Evolutionary conservation across 176 grass and related monocot species (phyloP).

Genomic region (Panicum miliaceum): DNA sequence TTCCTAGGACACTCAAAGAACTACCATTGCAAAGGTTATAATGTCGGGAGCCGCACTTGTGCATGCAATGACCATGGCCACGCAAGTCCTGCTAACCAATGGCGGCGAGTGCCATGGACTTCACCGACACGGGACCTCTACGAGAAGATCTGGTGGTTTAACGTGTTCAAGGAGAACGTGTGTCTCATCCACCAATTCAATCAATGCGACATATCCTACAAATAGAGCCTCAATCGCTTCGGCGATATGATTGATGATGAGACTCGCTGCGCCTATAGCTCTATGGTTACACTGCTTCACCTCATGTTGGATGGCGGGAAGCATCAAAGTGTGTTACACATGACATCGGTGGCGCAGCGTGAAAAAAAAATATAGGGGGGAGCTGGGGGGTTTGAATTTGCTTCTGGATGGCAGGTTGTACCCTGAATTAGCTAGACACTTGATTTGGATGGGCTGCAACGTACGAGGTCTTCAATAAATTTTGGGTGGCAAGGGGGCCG

Average conservation of each 20-base stretch:
- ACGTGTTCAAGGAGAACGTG: constrained; percentile 58
- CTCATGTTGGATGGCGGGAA: too few relatives aligned
- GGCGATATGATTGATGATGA: constrained; percentile 58
- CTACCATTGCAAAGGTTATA: neutral
- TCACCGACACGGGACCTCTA: constrained; percentile 30
- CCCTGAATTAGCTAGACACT: too few relatives aligned
- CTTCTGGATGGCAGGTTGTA: too few relatives aligned
- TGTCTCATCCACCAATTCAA: constrained; percentile 48
- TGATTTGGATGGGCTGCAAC: too few relatives aligned
- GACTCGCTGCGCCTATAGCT: neutral
- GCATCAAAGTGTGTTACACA: too few relatives aligned
- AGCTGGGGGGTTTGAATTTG: too few relatives aligned
- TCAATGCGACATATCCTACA: constrained; percentile 42
- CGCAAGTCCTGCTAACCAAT: neutral
- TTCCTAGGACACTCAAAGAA: neutral
- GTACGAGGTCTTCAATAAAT: too few relatives aligned
- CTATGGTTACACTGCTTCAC: too few relatives aligned
- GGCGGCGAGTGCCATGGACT: neutral
- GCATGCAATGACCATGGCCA: neutral
- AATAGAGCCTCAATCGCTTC: constrained; percentile 54
- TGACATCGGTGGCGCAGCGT: too few relatives aligned
- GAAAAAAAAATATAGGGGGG: too few relatives aligned
- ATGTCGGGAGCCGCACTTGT: neutral
- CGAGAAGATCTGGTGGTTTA: constrained; percentile 51
- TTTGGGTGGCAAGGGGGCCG: too few relatives aligned